phyloP scores from a whole-genome alignment of 2,329 filamentous ascomycete species.

The Chrysoporthe deuterocubensis region DNA sequence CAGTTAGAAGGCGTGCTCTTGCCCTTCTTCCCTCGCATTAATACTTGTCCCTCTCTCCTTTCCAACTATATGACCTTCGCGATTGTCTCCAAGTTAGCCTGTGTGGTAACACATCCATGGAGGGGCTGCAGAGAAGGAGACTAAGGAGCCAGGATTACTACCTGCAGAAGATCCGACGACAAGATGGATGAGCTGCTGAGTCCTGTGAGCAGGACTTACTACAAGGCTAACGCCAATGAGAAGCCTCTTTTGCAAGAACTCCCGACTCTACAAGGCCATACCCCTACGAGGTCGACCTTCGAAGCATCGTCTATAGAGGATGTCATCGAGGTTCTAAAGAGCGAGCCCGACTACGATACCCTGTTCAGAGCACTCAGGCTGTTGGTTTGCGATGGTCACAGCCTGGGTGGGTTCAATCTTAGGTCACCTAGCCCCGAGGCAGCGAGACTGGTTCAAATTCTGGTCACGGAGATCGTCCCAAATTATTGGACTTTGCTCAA shows the following conservation, averaged over 20 bases:
- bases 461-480: slow-evolving; percentile 76
- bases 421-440: slow-evolving; percentile 66
- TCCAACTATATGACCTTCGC: not conserved
- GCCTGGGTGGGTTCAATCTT: slow-evolving; percentile 55
- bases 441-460: slow-evolving; percentile 73
- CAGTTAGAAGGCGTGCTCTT: not conserved
- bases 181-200: slow-evolving; percentile 61
- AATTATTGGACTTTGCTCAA: slow-evolving; percentile 78
- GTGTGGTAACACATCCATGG: not conserved
- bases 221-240: slow-evolving; percentile 41
- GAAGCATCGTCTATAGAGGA: slow-evolving; percentile 47
- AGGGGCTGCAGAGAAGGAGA: not conserved
- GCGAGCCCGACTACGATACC: slow-evolving; percentile 64
- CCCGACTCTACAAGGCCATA: slow-evolving; percentile 31
- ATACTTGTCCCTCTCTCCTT: not conserved
- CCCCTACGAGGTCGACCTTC: slow-evolving; percentile 1
- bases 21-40: not conserved
- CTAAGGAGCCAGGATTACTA: not conserved
- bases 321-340: slow-evolving; percentile 62
- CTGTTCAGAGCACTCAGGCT: slow-evolving; percentile 58
- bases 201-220: slow-evolving; percentile 57
- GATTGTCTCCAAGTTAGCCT: not conserved
- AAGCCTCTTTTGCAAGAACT: slow-evolving; percentile 46
- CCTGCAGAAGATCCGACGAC: not conserved
- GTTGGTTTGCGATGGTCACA: slow-evolving; percentile 43